Base-by-base conservation (phyloP, 2,329 filamentous ascomycete genomes). In the Trichoderma sp. region DNA sequence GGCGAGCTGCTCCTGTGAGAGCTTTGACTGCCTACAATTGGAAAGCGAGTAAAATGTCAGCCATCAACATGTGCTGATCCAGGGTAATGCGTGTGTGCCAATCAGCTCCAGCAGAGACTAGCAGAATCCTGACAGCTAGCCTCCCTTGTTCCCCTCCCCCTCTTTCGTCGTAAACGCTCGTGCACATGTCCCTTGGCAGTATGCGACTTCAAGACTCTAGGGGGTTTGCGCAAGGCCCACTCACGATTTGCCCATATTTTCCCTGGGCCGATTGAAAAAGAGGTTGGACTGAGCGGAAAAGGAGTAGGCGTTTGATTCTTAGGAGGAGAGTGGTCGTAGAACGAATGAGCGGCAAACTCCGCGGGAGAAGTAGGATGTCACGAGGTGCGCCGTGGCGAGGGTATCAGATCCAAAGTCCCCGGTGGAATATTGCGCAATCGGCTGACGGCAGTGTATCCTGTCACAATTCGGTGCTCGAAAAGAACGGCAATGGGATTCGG, bases 1-100 rank as follows among this genome's bases (percentile, higher is more conserved):
- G 76, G 89, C 90, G 80, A 99, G 92, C 88, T 99, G 94, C 83
- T 97, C 92, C 82, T 96, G 93, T 72, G 95, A 97, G 81, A 99
- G 92, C 87, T 98, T 99, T 78, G 95, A 98, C 87, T 98, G 96
- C 85, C 96, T 99, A 51, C 11, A 39, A 24, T 26, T 8, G 30
- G 14, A 39, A 58, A 18, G 30, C 28, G 11, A 24, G 32, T 24
- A 21, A 53, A 39, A 57, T 30, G 70, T 72, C 43, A 63, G 70
- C 57, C 21, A 43, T 64, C 12, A 28, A 14, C 32, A 57, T 51
- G 21, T 21, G n/a, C 18, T 34, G 12, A 30, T 24, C 28, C 12
- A 18, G 18, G 18, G 11, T 32, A 56, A 68, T 63, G 64, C 30
- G 36, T 21, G 43, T 28, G 39, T 30, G 39, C 34, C 28, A 51